These are phyloP conservation scores for Actinidia arguta DNA, from an alignment of 179 eudicot genomes.

Conservation along the genomic window DNA sequence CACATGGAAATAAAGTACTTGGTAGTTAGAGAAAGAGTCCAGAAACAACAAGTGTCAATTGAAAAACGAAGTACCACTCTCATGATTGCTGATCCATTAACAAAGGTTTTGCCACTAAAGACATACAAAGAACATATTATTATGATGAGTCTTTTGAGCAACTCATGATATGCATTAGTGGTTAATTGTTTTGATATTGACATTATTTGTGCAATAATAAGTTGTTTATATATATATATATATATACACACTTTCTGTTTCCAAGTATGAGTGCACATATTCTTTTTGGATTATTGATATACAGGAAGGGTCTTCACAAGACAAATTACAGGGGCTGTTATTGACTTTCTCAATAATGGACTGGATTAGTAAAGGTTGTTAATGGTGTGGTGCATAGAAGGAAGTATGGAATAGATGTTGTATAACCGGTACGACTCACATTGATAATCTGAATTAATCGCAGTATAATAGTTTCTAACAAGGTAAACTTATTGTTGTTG, in stretches of 20 bases:
- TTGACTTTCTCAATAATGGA: background rate
- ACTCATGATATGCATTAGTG: background rate
- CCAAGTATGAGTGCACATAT: conserved; percentile 2
- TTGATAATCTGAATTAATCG: background rate
- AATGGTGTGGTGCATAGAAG: conserved; percentile 5
- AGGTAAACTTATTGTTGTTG: background rate
- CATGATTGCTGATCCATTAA: background rate
- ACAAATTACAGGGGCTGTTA: background rate
- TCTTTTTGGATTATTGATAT: background rate
- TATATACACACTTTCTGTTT: background rate
- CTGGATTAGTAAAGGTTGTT: background rate
- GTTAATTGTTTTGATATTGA: background rate
- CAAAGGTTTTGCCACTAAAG: background rate
- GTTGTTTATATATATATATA: background rate
- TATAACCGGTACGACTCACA: background rate
- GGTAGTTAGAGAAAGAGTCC: background rate
- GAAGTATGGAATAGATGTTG: background rate
- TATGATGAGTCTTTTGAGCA: background rate
- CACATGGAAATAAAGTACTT: background rate
- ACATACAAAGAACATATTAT: background rate
- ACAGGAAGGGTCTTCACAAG: conserved; percentile 10
- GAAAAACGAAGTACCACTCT: background rate
- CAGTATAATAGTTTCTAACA: background rate
- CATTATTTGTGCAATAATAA: background rate
- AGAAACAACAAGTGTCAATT: background rate